Conservation (phyloP, 139 green algal species). For the Trebouxia sp. region DNA sequence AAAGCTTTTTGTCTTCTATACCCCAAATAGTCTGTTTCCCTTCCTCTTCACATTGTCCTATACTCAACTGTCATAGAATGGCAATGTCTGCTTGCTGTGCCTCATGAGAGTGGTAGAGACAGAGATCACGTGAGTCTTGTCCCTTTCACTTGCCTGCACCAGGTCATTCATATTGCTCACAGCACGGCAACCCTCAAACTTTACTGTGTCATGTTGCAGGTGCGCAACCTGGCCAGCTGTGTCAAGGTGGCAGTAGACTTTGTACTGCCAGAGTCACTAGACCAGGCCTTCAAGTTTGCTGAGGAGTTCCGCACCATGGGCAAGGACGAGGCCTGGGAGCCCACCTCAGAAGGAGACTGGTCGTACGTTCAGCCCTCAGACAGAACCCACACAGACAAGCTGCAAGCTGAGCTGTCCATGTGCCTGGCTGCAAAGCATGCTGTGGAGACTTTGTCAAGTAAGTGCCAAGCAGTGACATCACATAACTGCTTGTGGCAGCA, state of each 20-base stretch:
- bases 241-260: constrained; percentile 88
- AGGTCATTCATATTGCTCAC: too few species aligned
- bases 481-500: too few species aligned
- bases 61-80: too few species aligned
- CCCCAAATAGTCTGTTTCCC: too few species aligned
- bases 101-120: too few species aligned
- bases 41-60: too few species aligned
- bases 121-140: too few species aligned
- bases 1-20: too few species aligned
- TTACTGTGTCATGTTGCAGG: constrained; percentile 8
- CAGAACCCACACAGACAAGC: constrained; percentile 33
- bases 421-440: constrained; percentile 2
- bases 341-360: not conserved
- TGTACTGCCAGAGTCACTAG: constrained; percentile 74
- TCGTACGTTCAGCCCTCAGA: not conserved
- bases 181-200: not conserved
- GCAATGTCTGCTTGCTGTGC: too few species aligned
- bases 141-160: too few species aligned
- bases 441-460: not conserved
- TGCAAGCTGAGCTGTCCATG: constrained; percentile 36
- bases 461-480: too few species aligned
- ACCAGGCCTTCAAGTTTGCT: constrained; percentile 42
- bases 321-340: not conserved
- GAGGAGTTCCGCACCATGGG: constrained; percentile 32
- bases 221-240: constrained; percentile 68